Conservation (phyloP, 345 rosid genomes). For the Euphorbia tirucalli region DNA sequence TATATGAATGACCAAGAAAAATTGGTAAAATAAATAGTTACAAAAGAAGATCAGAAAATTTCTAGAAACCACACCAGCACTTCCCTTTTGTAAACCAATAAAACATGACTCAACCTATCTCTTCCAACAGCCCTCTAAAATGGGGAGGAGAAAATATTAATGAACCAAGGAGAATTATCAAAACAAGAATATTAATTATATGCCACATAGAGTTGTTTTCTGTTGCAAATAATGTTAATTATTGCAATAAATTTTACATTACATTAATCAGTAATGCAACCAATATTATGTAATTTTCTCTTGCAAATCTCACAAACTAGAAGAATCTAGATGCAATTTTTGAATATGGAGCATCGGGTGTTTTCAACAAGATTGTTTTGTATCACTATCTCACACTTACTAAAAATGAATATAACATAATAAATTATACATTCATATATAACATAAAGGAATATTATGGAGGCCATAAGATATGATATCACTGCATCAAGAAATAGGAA, state of each 20-base stretch:
- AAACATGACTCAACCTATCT: background rate
- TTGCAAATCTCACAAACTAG: background rate
- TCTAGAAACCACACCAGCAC: background rate
- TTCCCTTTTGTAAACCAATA: background rate
- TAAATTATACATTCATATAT: too few relatives aligned
- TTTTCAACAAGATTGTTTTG: background rate
- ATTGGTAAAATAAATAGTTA: background rate
- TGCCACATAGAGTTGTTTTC: background rate
- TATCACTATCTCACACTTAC: background rate
- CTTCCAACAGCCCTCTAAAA: background rate
- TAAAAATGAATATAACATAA: background rate
- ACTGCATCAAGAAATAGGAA: conserved; percentile 44
- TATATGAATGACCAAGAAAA: background rate
- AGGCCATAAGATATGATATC: conserved; percentile 80
- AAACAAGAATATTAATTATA: background rate
- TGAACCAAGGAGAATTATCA: background rate
- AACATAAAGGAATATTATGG: conserved; percentile 71
- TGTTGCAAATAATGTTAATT: background rate
- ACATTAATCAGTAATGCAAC: background rate
- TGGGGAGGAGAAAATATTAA: background rate
- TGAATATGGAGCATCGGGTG: background rate
- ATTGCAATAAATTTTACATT: background rate
- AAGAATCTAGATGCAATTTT: conserved; percentile 5
- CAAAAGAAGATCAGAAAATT: background rate
- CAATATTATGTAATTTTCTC: background rate